These are phyloP conservation scores for Mycena galericulata DNA, from an alignment of 768 basidiomycete genomes.

Conservation along the genomic window DNA sequence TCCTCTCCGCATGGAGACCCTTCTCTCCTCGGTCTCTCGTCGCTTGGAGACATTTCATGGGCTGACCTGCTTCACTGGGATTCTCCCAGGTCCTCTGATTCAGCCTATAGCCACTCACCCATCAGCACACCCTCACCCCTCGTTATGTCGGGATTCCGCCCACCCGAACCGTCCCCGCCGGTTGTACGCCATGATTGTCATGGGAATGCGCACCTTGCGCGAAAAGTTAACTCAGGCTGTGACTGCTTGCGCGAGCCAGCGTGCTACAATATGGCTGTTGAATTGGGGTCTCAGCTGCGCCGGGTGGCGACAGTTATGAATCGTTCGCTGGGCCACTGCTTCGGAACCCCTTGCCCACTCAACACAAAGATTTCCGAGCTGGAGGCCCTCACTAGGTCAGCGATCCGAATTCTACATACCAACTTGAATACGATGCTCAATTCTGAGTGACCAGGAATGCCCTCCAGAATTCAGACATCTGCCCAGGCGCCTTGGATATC, in stretches of 20 bases:
- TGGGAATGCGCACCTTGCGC: constrained; percentile 35
- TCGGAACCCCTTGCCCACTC: constrained; percentile 51
- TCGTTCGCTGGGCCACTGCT: constrained; percentile 56
- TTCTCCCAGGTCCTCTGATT: constrained; percentile 38
- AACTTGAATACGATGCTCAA: constrained; percentile 24
- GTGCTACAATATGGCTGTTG: constrained; percentile 69
- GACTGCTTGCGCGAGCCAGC: constrained; percentile 67
- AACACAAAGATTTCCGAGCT: constrained; percentile 19
- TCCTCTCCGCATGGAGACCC: background rate
- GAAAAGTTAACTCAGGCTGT: constrained; percentile 20
- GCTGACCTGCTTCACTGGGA: constrained; percentile 34
- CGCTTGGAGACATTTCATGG: constrained; percentile 29
- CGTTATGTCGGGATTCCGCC: constrained; percentile 43
- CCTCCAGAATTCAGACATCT: background rate
- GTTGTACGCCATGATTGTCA: constrained; percentile 42
- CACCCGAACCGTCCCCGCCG: constrained; percentile 54
- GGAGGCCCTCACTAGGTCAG: constrained; percentile 17
- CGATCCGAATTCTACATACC: too few relatives aligned
- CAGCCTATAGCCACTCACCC: constrained; percentile 45
- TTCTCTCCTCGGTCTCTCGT: background rate
- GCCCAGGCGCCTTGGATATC: background rate
- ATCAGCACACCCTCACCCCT: constrained; percentile 52
- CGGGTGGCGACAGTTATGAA: constrained; percentile 68
- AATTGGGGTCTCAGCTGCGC: constrained; percentile 73
- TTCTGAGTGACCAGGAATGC: constrained; percentile 1